Evolutionary conservation across 495 filamentous ascomycete species (phyloP), one percentile per base, ranked within the genome.

Genomic region (Xylaria nigripes): DNA sequence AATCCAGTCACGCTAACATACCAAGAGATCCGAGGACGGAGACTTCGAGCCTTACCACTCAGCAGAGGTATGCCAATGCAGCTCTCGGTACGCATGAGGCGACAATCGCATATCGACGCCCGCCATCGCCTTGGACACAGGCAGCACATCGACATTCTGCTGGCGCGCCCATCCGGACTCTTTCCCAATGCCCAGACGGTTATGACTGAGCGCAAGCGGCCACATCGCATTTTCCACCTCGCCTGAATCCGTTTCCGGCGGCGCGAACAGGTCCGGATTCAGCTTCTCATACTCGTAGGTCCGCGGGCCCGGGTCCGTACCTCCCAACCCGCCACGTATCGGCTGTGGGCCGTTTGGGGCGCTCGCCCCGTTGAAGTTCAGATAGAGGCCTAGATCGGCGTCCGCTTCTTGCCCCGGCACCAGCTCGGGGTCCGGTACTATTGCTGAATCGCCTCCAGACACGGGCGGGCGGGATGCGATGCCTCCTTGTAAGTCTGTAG

Each of bases 41-140:
- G n/a, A n/a, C n/a, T n/a, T 12, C 16, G 9, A 25, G n/a, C 19
- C 56, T 56, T 34, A 76, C 85, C 85, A 87, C 61, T 89, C 84
- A 48, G 65, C 71, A 0, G 84, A 81, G 16, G 81, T 81, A 57
- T 89, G 85, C 85, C 85, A 87, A 61, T 89, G 85, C 19, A 89
- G 70, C 56, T 89, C 85, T 2, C 85, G 77, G 57, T 87, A 87
- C 0, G 75, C 83, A 36, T 77, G 70, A 2, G 82, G 77, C 43
- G 79, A 80, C 3, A 90, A 78, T 24, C 85, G 77, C 86, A 90
- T 90, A 59, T 90, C 80, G 1, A 90, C 86, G 46, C 86, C 86
- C 1, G 86, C 85, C 81, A 90, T 86, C 48, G 74, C 75, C 8
- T 69, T 82, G 13, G 84, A 83, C 27, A 70, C 73, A 0, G 86